Evolutionary conservation across 2,329 filamentous ascomycete genomes (phyloP).

Genomic region (Niveomyces coronatus): DNA sequence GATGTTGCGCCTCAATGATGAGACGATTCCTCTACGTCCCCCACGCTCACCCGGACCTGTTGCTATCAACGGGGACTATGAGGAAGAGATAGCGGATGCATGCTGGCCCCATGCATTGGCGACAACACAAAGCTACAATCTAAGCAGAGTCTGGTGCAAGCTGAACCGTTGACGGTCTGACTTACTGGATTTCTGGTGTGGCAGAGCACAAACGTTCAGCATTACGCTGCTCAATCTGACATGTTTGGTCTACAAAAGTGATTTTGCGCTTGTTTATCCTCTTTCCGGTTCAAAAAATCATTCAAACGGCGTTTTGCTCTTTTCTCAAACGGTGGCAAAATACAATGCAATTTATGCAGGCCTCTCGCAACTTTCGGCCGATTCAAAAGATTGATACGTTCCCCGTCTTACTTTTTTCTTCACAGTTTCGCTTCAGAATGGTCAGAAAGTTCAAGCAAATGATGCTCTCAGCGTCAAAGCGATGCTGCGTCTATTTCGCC

Average conservation of each 20-base stretch:
- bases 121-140: conserved; percentile 7
- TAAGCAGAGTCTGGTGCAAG: background rate
- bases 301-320: conserved; percentile 9
- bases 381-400: no score
- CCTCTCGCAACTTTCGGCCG: background rate
- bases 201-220: conserved; percentile 5
- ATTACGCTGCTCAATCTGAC: background rate
- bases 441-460: no score
- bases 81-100: no score
- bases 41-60: background rate
- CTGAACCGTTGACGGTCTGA: conserved; percentile 6
- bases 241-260: conserved; percentile 10
- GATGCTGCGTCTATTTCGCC: no score
- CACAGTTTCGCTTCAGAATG: no score
- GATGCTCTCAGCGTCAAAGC: no score
- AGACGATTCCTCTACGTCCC: background rate
- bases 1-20: conserved; percentile 26
- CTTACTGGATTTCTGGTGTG: background rate
- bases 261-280: conserved; percentile 7
- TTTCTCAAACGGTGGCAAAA: no score
- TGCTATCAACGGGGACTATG: background rate
- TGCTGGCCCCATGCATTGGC: conserved; percentile 8
- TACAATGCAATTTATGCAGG: background rate
- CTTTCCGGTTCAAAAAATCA: conserved; percentile 6
- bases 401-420: no score